Conservation (phyloP, 1,284 basidiomycete genomes). For the Heliocybe sulcata region DNA sequence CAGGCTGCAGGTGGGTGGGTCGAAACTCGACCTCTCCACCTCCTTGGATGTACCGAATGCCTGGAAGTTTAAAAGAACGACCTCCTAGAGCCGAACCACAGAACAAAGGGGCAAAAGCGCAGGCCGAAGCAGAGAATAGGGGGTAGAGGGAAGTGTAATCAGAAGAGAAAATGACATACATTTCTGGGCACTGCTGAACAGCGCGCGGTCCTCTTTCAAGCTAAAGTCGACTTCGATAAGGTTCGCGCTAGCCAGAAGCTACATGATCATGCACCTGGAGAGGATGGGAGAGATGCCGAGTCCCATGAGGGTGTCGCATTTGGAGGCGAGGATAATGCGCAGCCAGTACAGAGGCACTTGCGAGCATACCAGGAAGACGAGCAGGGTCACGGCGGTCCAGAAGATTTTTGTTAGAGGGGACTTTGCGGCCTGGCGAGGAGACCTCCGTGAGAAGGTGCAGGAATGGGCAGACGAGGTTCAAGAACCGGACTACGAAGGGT, state of each 20-base stretch:
- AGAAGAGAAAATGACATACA: slow-evolving; percentile 46
- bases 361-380: slow-evolving; percentile 97
- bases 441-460: slow-evolving; percentile 92
- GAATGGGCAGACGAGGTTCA: slow-evolving; percentile 94
- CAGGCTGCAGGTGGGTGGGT: no score
- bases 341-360: slow-evolving; percentile 97
- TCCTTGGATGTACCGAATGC: no score
- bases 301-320: slow-evolving; percentile 98
- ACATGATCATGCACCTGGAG: slow-evolving; percentile 99
- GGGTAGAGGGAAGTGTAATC: no score
- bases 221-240: slow-evolving; percentile 97
- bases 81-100: no score
- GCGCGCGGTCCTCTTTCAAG: slow-evolving; percentile 93
- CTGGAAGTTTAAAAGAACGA: no score
- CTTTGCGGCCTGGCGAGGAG: slow-evolving; percentile 93
- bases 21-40: no score
- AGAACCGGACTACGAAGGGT: slow-evolving; percentile 68
- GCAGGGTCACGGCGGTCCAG: slow-evolving; percentile 96
- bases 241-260: slow-evolving; percentile 95
- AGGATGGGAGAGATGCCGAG: slow-evolving; percentile 97
- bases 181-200: slow-evolving; percentile 97
- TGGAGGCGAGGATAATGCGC: slow-evolving; percentile 97
- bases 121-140: no score
- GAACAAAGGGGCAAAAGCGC: no score
- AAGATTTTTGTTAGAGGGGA: slow-evolving; percentile 92